Evolutionary conservation across 768 basidiomycete genomes (phyloP).

Genomic region (Russula olivacea): DNA sequence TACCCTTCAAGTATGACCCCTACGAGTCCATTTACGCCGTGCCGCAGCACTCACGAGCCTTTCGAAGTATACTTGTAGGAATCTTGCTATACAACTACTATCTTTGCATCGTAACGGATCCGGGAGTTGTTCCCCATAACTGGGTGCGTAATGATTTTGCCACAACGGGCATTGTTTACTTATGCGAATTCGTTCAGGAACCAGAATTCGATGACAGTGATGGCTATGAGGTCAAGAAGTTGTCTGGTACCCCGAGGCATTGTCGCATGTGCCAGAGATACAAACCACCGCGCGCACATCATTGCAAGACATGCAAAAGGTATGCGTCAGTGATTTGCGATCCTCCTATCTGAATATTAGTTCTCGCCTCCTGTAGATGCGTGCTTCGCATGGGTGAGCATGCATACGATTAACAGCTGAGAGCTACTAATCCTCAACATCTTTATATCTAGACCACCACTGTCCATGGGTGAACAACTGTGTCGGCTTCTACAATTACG

Average conservation of each 20-base stretch:
- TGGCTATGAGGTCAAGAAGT: slow-evolving; percentile 85
- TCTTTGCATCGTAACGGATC: slow-evolving; percentile 75
- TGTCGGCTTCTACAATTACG: slow-evolving; percentile 88
- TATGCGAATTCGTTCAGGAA: slow-evolving; percentile 40
- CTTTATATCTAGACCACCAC: slow-evolving; percentile 60
- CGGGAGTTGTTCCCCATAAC: slow-evolving; percentile 69
- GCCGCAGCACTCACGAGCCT: slow-evolving; percentile 13
- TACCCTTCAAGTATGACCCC: slow-evolving; percentile 82
- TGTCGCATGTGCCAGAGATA: slow-evolving; percentile 82
- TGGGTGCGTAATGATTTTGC: slow-evolving; percentile 52
- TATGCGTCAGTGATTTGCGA: slow-evolving; percentile 34
- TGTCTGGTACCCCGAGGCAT: slow-evolving; percentile 75
- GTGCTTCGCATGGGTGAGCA: slow-evolving; percentile 82
- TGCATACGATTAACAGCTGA: background rate
- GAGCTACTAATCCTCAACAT: background rate
- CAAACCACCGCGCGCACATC: slow-evolving; percentile 88
- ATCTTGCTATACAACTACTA: slow-evolving; percentile 87
- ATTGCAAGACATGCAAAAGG: slow-evolving; percentile 84
- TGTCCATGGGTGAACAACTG: slow-evolving; percentile 95
- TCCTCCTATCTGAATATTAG: background rate
- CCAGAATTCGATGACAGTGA: slow-evolving; percentile 63
- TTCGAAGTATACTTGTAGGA: slow-evolving; percentile 58
- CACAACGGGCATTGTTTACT: background rate
- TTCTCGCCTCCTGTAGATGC: slow-evolving; percentile 43
- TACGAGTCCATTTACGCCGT: background rate